phyloP scores from a whole-genome alignment of 129 eudicot species.

The Artemisia annua region DNA sequence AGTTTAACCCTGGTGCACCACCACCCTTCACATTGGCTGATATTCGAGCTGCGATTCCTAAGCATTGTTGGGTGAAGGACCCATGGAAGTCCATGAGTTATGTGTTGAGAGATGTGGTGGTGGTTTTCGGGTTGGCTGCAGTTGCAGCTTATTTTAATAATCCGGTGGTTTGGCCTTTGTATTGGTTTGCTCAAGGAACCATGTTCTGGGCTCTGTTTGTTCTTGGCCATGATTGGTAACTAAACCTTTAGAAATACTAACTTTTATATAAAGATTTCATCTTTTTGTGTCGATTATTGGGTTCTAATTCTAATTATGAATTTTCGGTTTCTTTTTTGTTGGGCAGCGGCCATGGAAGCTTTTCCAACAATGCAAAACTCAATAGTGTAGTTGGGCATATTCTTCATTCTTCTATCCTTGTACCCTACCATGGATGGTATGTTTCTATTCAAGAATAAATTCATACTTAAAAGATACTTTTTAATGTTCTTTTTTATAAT shows the following conservation, averaged over 20 bases:
- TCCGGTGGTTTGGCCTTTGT: constrained; percentile 94
- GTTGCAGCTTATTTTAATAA: constrained; percentile 68
- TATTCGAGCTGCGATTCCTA: constrained; percentile 73
- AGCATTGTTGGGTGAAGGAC: constrained; percentile 90
- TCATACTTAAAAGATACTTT: neutral
- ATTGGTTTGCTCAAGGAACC: constrained; percentile 96
- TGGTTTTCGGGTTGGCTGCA: constrained; percentile 83
- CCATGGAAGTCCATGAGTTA: constrained; percentile 86
- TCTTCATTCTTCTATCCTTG: constrained; percentile 93
- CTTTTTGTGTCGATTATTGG: neutral
- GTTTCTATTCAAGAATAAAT: constrained; percentile 12
- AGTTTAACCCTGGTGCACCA: constrained; percentile 76
- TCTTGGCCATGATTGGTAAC: constrained; percentile 99
- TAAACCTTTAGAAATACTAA: neutral
- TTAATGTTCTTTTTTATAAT: neutral
- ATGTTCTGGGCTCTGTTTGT: constrained; percentile 99
- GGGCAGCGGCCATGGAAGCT: constrained; percentile 91
- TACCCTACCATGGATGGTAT: constrained; percentile 98
- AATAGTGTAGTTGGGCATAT: constrained; percentile 92
- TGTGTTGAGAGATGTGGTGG: constrained; percentile 74
- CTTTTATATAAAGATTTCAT: neutral
- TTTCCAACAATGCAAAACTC: constrained; percentile 67
- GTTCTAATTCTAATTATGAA: neutral
- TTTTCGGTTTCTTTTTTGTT: constrained; percentile 23
- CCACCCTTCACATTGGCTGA: constrained; percentile 75